Evolutionary conservation across 805 yeast genomes (phyloP), one percentile per base, ranked within the genome.

Genomic region (Zygosaccharomyces bailii): DNA sequence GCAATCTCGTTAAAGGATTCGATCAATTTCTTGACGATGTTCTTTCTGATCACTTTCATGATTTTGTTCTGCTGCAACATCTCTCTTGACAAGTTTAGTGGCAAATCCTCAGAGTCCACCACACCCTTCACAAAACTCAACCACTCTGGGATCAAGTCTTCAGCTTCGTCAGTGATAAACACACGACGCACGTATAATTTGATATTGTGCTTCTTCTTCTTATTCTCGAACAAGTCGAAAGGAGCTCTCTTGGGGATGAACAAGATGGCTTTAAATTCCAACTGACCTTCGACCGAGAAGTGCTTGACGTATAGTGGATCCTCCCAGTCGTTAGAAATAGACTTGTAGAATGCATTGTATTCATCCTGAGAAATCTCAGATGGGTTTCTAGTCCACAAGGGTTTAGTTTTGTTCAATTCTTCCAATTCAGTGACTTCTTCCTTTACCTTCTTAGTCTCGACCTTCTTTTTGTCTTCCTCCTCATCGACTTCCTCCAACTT

Each of bases 61-160:
- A 93, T 93, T 87, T 93, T 93, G 88, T 93, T 93, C 78, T 93
- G 99, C 78, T 93, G 99, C 69, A 93, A 82, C 86, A 95, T 86
- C 78, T 93, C 99, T 86, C 99, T 91, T 63, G 99, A 93, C 77
- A 93, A 81, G 91, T 93, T 93, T 74, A 93, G 84, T 73, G 99
- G 99, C 73, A 93, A 80, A 75, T 93, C 99, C 79, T 93, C 98
- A 61, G 97, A 88, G 78, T 93, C 99, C 55, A 93, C 99, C 72
- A 93, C 99, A 84, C 99, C 99, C 77, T 79, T 90, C 65, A 93
- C 87, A 73, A 93, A 93, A 45, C 89, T 76, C 69, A 93, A 82
- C 99, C 99, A 93, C 73, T 93, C 98, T 69, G 99, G 99, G 57
- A 93, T 89, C 66, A 93, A 84, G 70, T 93, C 98, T 73, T 95